Base-by-base conservation (phyloP, 2,329 filamentous ascomycete species). In the Apiospora aurea region DNA sequence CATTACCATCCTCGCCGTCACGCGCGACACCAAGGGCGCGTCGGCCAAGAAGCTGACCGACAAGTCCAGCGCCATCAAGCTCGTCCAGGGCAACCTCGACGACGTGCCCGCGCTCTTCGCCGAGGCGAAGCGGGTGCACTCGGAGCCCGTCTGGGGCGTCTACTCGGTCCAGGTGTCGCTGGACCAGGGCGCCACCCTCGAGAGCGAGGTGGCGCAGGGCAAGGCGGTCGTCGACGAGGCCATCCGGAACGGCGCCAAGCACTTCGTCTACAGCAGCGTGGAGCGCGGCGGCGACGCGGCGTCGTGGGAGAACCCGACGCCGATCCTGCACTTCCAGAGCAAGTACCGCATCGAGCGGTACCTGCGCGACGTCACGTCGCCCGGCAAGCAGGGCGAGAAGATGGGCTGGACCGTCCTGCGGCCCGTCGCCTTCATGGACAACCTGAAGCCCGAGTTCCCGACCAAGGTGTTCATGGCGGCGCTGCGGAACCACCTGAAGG, bases 241-340 rank as follows among this genome's bases (percentile, higher is more conserved):
- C 2, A 77, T 92, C 72, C 84, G 85, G 38, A 79, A 87, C 38
- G 84, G 84, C 16, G 87, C 92, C 51, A 82, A 85, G 72, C 86
- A 90, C 76, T 91, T 93, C 75, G 86, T 93, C 64, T 93, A 92
- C 81, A 87, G 85, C 43, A 89, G 86, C 70, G 89, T 92, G 38
- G 91, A 93, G 74, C 88, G 91, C 51, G 89, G 90, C 61, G 89
- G 90, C 66, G 80, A 82, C 29, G 80, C 80, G 2, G 84, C 83
- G 7, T 86, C 85, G 67, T 85, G 87, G 76, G 84, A 85, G 5
- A 86, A 85, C 73, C 82, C 85, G 0, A 92, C 90, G 0, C 77
- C 83, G 0, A 84, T 92, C 67, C 88, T 89, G 0, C 90, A 93
- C 79, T 93, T 93, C 78, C 84, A 85, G 72, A 84, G 80, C 75